Evolutionary conservation across 768 basidiomycete species (phyloP).

Genomic region (Rhodosporidiobolus odoratus): DNA sequence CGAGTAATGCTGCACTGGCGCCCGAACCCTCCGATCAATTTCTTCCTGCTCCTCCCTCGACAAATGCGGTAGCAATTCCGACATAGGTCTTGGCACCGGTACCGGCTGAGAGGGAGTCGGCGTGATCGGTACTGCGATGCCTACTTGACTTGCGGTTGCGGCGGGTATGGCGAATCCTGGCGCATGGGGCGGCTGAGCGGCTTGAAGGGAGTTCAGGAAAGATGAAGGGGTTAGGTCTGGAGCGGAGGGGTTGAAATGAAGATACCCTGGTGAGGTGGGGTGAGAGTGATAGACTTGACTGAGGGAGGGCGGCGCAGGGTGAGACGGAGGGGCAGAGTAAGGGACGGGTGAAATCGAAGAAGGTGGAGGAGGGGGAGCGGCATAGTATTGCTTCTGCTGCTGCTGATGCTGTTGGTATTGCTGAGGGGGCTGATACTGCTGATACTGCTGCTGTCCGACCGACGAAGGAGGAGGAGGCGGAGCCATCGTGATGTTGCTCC

Average conservation of each 20-base stretch:
- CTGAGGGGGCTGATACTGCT: neutral
- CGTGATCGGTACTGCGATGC: neutral
- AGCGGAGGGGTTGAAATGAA: constrained; percentile 29
- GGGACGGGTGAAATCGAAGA: too few species aligned
- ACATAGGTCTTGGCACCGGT: too few species aligned
- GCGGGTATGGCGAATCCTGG: neutral
- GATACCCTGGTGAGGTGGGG: neutral
- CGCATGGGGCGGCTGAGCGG: constrained; percentile 4
- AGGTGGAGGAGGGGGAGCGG: neutral
- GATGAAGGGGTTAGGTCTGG: constrained; percentile 28
- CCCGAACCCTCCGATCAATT: too few species aligned
- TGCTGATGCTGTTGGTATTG: neutral
- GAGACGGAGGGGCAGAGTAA: neutral
- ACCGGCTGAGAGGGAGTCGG: neutral
- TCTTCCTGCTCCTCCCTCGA: too few species aligned
- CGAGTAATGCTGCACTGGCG: too few species aligned
- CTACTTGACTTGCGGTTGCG: neutral
- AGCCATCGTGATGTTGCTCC: neutral
- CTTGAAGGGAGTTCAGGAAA: constrained; percentile 17
- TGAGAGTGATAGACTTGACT: constrained; percentile 4
- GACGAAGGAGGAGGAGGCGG: neutral
- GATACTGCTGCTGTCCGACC: neutral
- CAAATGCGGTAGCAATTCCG: too few species aligned
- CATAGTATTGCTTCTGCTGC: neutral
- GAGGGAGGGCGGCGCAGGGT: neutral